These are phyloP conservation scores for Talaromyces sp. DNA, from an alignment of 2,329 filamentous ascomycete genomes.

Conservation along the genomic window DNA sequence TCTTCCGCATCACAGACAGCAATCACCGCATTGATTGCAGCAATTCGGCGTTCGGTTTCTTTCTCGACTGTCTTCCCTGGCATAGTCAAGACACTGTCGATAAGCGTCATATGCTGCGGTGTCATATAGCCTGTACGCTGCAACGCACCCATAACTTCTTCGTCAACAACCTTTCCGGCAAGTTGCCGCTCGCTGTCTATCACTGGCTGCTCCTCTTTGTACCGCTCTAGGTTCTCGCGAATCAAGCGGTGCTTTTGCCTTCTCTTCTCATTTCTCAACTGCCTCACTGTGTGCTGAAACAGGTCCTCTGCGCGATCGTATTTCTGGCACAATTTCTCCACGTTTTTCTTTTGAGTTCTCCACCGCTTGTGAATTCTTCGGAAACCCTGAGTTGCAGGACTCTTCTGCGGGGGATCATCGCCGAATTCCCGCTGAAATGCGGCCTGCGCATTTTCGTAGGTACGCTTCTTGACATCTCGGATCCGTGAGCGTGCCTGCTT, in stretches of 20 bases:
- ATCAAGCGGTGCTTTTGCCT: slow-evolving; percentile 22
- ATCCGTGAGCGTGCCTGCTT: slow-evolving; percentile 20
- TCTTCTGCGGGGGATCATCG: slow-evolving; percentile 5
- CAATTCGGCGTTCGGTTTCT: slow-evolving; percentile 29
- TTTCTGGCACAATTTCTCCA: slow-evolving; percentile 15
- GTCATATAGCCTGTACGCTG: slow-evolving; percentile 25
- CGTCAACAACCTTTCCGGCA: slow-evolving; percentile 27
- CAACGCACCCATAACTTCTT: slow-evolving; percentile 26
- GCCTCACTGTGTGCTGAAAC: slow-evolving; percentile 14
- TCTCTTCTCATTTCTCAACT: slow-evolving; percentile 25
- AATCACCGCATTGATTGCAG: slow-evolving; percentile 29
- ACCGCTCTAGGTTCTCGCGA: slow-evolving; percentile 28
- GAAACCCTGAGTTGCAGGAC: background rate
- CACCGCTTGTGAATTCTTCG: slow-evolving; percentile 6
- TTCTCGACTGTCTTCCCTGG: slow-evolving; percentile 25
- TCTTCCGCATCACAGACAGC: slow-evolving; percentile 31
- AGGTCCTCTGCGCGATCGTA: slow-evolving; percentile 14
- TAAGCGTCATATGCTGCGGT: slow-evolving; percentile 25
- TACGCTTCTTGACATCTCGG: slow-evolving; percentile 20
- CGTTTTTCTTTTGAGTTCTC: slow-evolving; percentile 9
- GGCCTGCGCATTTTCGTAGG: slow-evolving; percentile 19
- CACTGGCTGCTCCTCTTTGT: slow-evolving; percentile 33
- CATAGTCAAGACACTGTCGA: slow-evolving; percentile 27
- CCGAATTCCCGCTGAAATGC: slow-evolving; percentile 14
- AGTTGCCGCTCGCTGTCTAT: slow-evolving; percentile 29